Conservation (phyloP, 1,284 basidiomycete species). For the Fomitopsis pinicola region DNA sequence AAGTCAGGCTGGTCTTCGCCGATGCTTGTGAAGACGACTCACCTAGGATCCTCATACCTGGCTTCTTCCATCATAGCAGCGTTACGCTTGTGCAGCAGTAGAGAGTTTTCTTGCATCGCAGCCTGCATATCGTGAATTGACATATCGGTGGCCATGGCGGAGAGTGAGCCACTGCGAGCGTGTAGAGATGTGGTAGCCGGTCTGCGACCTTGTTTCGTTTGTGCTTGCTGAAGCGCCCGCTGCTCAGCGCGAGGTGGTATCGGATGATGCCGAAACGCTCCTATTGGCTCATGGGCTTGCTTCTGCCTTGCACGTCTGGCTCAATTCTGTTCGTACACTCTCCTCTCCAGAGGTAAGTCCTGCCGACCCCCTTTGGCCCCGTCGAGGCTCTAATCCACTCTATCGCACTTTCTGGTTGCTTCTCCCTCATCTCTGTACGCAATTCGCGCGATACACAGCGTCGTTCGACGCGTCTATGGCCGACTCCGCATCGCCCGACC, state of each 20-base stretch:
- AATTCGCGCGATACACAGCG: conserved; percentile 31
- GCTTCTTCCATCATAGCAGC: conserved; percentile 23
- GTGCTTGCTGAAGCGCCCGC: background rate
- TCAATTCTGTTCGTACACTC: conserved; percentile 3
- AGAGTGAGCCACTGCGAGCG: background rate
- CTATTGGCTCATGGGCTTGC: conserved; percentile 7
- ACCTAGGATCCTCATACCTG: conserved; percentile 28
- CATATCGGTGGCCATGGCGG: conserved; percentile 12
- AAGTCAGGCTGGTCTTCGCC: background rate
- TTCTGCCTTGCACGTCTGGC: conserved; percentile 1
- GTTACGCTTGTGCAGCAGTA: conserved; percentile 22
- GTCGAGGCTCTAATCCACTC: background rate
- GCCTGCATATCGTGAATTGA: conserved; percentile 12
- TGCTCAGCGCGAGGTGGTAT: background rate
- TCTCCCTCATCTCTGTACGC: background rate
- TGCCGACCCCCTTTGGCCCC: background rate
- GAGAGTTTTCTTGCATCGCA: conserved; percentile 25
- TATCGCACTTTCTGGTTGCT: background rate
- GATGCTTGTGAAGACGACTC: conserved; percentile 1
- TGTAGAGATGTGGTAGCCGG: background rate
- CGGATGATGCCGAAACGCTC: conserved; percentile 6
- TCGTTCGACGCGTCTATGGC: conserved; percentile 78
- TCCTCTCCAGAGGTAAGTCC: conserved; percentile 9
- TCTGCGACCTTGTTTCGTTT: background rate
- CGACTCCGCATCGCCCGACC: conserved; percentile 47